A percentile compares a stretch with the other conserved stretches of the same genome.
These are phyloP conservation scores for Xylariaceae sp. DNA, from an alignment of 2,329 filamentous ascomycete genomes.

Conservation along the genomic window DNA sequence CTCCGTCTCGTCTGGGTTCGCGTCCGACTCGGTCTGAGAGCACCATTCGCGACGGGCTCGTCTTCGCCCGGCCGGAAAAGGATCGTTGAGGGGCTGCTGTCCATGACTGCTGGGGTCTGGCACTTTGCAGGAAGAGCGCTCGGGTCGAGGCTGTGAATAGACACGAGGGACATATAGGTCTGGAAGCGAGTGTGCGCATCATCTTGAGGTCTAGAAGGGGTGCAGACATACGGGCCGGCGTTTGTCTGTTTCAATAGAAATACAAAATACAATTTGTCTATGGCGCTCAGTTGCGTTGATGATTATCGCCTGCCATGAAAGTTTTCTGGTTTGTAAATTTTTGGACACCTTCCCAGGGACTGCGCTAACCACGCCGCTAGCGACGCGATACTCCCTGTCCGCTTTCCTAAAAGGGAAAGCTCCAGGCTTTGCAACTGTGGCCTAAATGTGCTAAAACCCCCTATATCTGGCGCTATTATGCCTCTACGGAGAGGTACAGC, in stretches of 20 bases:
- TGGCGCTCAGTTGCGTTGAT: no score
- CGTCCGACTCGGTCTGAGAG: constrained; percentile 49
- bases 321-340: no score
- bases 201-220: constrained; percentile 5
- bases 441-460: no score
- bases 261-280: no score
- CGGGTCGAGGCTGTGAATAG: constrained; percentile 19
- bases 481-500: not conserved
- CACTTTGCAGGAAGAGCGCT: constrained; percentile 9
- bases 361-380: constrained; percentile 9
- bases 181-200: constrained; percentile 21
- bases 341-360: no score
- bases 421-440: not conserved
- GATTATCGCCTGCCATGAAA: no score
- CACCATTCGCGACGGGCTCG: constrained; percentile 50
- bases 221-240: constrained; percentile 2
- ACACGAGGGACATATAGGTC: constrained; percentile 29
- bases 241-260: no score
- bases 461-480: not conserved
- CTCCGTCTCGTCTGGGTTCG: constrained; percentile 29
- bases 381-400: constrained; percentile 4
- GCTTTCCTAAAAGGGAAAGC: constrained; percentile 12
- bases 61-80: constrained; percentile 17
- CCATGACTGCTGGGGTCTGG: constrained; percentile 20
- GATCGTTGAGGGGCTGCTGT: constrained; percentile 22